Conservation (phyloP, 768 basidiomycete genomes). For the Tephrocybe sp. region DNA sequence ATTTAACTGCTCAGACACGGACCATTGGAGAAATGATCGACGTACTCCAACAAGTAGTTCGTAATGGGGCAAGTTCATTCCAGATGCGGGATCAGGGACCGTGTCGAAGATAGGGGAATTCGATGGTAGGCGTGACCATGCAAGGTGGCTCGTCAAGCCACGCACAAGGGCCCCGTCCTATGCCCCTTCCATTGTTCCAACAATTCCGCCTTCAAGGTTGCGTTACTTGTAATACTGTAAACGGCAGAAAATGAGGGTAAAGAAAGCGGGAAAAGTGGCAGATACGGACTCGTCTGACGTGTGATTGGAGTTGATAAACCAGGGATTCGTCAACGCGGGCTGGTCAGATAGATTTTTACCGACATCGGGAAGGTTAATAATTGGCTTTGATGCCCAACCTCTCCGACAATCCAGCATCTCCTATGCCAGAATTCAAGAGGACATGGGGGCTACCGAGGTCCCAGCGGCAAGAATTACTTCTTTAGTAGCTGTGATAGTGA, state of each 20-base stretch:
- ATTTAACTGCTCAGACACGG: background rate
- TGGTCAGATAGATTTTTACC: conserved; percentile 32
- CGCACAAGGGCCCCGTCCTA: conserved; percentile 20
- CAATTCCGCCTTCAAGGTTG: conserved; percentile 14
- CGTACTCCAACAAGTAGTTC: background rate
- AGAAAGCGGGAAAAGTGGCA: background rate
- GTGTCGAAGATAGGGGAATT: conserved; percentile 14
- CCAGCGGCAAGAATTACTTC: conserved; percentile 26
- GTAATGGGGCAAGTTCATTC: conserved; percentile 21
- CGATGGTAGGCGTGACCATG: conserved; percentile 20
- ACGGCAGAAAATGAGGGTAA: background rate
- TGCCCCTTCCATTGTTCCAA: conserved; percentile 19
- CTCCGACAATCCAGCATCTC: conserved; percentile 20
- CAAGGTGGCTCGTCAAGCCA: conserved; percentile 19
- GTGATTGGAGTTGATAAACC: conserved; percentile 26
- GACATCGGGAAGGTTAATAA: conserved; percentile 27
- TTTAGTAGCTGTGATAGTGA: conserved; percentile 12
- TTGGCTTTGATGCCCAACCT: conserved; percentile 19
- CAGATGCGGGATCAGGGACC: conserved; percentile 26
- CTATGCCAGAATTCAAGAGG: conserved; percentile 35
- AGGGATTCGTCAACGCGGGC: conserved; percentile 19
- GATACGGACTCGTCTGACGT: conserved; percentile 18
- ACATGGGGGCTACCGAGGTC: conserved; percentile 32
- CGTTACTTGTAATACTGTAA: conserved; percentile 8
- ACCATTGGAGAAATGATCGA: background rate